A percentile compares a stretch with the other conserved stretches of the same genome.
phyloP scores from a whole-genome alignment of 2,329 filamentous ascomycete species.

The Nemania sp. region DNA sequence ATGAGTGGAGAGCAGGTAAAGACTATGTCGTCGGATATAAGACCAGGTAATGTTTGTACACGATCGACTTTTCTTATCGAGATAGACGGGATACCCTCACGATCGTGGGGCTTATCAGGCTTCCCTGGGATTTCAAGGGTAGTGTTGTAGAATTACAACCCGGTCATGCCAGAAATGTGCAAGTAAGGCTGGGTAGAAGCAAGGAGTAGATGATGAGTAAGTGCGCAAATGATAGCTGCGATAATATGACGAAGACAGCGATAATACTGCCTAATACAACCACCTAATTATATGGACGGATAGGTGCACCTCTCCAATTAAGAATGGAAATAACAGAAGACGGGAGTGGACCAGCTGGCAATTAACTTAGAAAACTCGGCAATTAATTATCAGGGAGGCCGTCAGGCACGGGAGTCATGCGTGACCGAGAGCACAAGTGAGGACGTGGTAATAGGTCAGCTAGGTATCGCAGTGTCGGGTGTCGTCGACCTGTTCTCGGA shows the following conservation, averaged over 20 bases:
- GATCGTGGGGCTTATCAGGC: no score
- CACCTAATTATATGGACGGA: no score
- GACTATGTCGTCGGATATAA: constrained; percentile 4
- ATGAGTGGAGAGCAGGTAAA: not conserved
- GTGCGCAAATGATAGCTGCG: not conserved
- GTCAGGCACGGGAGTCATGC: not conserved
- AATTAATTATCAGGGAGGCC: constrained; percentile 11
- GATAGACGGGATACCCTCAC: constrained; percentile 14
- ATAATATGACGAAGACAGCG: constrained; percentile 10
- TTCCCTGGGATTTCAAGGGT: no score
- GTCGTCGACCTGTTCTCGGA: constrained; percentile 1
- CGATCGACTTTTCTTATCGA: constrained; percentile 2
- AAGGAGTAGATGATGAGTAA: not conserved
- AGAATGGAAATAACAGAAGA: not conserved
- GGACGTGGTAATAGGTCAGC: not conserved
- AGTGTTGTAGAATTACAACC: no score
- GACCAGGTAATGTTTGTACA: constrained; percentile 14
- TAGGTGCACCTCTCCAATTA: not conserved
- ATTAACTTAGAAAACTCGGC: no score
- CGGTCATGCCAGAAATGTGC: not conserved
- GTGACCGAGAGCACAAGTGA: not conserved
- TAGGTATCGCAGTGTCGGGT: constrained; percentile 5
- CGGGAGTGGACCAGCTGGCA: not conserved
- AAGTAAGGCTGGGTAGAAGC: not conserved
- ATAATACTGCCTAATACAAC: not conserved